Percentiles rank a stretch among this genome's conserved stretches.
Evolutionary conservation across 257 asterid genomes (phyloP).

Genomic region (Solanum sejunctum): DNA sequence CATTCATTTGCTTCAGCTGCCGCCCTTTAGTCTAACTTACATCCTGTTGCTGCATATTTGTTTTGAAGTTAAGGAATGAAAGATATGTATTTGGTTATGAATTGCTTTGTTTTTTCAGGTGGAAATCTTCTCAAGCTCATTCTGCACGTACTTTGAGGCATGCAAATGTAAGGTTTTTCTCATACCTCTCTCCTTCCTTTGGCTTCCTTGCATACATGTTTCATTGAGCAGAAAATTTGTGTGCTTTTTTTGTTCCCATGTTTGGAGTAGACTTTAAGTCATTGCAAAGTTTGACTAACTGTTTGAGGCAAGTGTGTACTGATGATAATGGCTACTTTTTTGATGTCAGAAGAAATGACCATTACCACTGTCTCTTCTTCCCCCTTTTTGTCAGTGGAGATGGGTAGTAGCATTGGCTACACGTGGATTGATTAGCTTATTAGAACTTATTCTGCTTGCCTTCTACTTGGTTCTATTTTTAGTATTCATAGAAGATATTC

Average conservation of each 20-base stretch:
- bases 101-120: neutral
- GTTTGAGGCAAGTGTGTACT: neutral
- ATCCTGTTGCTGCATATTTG: neutral
- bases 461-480: neutral
- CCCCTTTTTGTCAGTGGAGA: neutral
- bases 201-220: neutral
- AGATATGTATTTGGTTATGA: neutral
- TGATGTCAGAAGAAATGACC: neutral
- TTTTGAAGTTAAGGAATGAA: neutral
- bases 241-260: neutral
- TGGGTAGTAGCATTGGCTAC: neutral
- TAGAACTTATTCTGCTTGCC: neutral
- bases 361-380: neutral
- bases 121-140: conserved; percentile 3
- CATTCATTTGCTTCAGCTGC: neutral
- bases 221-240: neutral
- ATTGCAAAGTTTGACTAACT: neutral
- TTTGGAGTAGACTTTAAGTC: neutral
- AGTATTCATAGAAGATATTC: neutral
- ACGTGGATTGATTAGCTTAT: neutral
- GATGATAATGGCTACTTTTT: neutral
- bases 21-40: neutral
- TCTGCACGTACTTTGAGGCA: neutral
- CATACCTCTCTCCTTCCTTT: neutral
- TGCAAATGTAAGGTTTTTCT: neutral